Evolutionary conservation across 805 yeast genomes (phyloP), one percentile per base, ranked within the genome.

Genomic region (Teunomyces barrocoloradensis): DNA sequence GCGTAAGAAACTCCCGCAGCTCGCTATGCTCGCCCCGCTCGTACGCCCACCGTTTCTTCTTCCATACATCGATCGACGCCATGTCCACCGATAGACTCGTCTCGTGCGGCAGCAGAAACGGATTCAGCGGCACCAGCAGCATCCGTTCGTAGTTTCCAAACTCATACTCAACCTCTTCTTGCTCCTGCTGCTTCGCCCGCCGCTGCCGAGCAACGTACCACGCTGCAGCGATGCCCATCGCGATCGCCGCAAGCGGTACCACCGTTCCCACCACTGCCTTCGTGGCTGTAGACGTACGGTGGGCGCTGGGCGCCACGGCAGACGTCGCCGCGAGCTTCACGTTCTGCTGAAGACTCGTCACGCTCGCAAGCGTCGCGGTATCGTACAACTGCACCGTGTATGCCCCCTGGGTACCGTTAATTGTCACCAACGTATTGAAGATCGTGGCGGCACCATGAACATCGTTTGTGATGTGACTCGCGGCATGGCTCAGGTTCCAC

Each of bases 51-150:
- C 82, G 60, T 56, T 79, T 79, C 25, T 71, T 65, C 37, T 73
- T 71, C 83, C 83, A 79, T 18, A 81, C 76, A 49, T 73, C 74
- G 20, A 80, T 73, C 4, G 82, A 78, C 7, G 74, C 62, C 23
- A 66, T 75, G 43, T 77, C 84, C 28, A 73, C 53, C 0, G 77
- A 71, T 1, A 73, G 68, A 28, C 50, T 57, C 2, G 66, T 58
- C 45, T 73, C 76, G 36, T 23, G 27, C 6, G 13, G 15, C 29
- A 27, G n/a, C 28, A 28, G 37, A 40, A 42, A 48, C n/a, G 48
- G 51, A 20, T 49, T 41, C 28, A 9, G 15, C 17, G 35, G 50
- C 2, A 42, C 29, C 2, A 47, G 20, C 10, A 43, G 42, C 25
- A 21, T 15, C 23, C 54, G 56, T 18, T 64, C 63, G 29, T 54